Evolutionary conservation across 2,329 filamentous ascomycete genomes (phyloP).

Genomic region (Phyllosticta citriasiana): DNA sequence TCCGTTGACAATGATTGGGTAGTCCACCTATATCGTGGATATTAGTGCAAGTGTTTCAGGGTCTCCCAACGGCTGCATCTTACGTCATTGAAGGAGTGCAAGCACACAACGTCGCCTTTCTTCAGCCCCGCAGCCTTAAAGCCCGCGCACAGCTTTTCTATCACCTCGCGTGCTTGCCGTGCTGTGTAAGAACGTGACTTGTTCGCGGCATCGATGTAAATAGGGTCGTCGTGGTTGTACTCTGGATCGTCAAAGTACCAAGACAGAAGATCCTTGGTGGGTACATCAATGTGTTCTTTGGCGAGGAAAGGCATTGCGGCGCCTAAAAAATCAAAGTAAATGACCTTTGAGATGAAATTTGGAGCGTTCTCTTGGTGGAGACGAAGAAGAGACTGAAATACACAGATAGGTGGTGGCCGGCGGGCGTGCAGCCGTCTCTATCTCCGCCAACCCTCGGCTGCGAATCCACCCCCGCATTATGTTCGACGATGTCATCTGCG

Average conservation of each 20-base stretch:
- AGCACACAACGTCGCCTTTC: slow-evolving; percentile 11
- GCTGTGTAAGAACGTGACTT: neutral
- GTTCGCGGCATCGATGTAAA: slow-evolving; percentile 11
- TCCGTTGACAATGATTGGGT: slow-evolving; percentile 10
- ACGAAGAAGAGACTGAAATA: neutral
- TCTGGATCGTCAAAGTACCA: slow-evolving; percentile 11
- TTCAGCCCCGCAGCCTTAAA: slow-evolving; percentile 9
- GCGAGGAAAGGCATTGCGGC: slow-evolving; percentile 15
- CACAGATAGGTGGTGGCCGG: neutral
- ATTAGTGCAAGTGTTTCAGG: neutral
- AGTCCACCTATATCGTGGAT: slow-evolving; percentile 6
- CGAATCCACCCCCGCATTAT: neutral
- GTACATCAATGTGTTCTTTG: slow-evolving; percentile 8
- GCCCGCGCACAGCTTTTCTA: slow-evolving; percentile 9
- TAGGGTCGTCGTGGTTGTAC: slow-evolving; percentile 10
- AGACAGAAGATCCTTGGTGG: slow-evolving; percentile 12
- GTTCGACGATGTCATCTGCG: neutral
- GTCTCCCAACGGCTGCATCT: neutral
- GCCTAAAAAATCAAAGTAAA: neutral
- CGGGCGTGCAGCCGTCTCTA: neutral
- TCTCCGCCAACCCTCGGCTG: neutral
- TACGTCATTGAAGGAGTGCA: slow-evolving; percentile 11
- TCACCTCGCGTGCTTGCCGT: slow-evolving; percentile 4
- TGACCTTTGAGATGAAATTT: neutral
- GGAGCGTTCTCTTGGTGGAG: neutral